A percentile compares a stretch with the other conserved stretches of the same genome.
Conservation (phyloP, 169 alveolate genomes). For the Perkinsus olseni region DNA sequence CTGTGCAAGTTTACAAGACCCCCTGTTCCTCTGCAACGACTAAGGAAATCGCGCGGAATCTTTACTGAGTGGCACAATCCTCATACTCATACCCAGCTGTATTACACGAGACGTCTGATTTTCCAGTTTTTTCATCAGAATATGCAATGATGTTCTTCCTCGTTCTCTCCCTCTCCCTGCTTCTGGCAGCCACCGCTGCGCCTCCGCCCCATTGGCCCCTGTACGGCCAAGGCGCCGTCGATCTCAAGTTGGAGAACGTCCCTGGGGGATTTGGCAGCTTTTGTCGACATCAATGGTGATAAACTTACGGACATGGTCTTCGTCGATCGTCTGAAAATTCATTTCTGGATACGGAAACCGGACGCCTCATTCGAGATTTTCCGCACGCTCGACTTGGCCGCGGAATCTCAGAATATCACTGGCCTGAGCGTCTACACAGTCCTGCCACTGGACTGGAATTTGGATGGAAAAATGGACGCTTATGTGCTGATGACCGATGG, state of each 20-base stretch:
- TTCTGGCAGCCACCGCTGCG: neutral
- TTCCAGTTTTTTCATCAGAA: neutral
- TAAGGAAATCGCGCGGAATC: neutral
- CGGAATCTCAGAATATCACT: neutral
- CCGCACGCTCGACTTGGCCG: neutral
- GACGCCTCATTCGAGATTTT: neutral
- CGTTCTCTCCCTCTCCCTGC: neutral
- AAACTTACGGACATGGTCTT: neutral
- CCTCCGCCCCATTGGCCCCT: neutral
- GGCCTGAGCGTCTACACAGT: neutral
- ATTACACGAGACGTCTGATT: too few relatives aligned
- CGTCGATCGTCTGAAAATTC: neutral
- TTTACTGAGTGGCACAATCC: neutral
- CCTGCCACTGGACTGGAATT: neutral
- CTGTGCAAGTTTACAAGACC: too few relatives aligned
- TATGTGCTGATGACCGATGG: neutral
- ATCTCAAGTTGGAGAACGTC: neutral
- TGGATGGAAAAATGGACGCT: neutral
- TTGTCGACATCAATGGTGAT: neutral
- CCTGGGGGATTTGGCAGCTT: neutral
- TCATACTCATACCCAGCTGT: too few relatives aligned
- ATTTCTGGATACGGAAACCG: neutral
- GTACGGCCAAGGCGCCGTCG: neutral
- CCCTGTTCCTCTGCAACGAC: too few relatives aligned
- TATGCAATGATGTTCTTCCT: neutral